Conservation (phyloP, 2,329 filamentous ascomycete genomes). For the Blumeria hordei region DNA sequence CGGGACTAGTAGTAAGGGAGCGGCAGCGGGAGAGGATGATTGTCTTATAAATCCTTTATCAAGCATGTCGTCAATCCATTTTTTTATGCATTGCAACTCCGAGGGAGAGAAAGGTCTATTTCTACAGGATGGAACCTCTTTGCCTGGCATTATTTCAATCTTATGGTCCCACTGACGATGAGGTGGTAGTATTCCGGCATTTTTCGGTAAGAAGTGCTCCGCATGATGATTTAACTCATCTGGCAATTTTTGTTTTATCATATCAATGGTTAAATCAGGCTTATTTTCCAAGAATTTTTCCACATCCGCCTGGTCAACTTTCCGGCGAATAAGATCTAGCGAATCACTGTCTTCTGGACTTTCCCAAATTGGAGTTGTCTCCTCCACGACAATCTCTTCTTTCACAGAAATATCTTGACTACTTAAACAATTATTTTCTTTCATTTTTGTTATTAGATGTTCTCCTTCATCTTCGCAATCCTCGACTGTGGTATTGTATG, state of each 20-base stretch:
- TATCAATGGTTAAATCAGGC: not conserved
- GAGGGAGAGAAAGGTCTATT: not conserved
- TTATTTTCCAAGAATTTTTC: not conserved
- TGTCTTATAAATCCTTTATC: not conserved
- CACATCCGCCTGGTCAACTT: too few species aligned
- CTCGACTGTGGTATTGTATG: too few species aligned
- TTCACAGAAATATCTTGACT: too few species aligned
- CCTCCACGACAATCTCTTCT: too few species aligned
- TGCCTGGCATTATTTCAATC: not conserved
- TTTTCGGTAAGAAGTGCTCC: not conserved
- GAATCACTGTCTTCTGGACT: too few species aligned
- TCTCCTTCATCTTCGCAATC: too few species aligned
- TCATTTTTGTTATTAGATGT: too few species aligned
- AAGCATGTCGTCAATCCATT: not conserved
- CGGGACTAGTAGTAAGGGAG: not conserved
- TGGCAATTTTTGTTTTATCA: not conserved
- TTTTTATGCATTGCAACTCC: not conserved
- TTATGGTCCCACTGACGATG: not conserved
- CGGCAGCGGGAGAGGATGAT: not conserved
- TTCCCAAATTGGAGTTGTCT: too few species aligned
- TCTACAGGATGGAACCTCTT: not conserved
- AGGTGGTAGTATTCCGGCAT: not conserved
- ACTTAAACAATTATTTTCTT: too few species aligned
- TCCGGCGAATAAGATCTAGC: too few species aligned
- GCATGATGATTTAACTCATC: not conserved